Base-by-base conservation (phyloP, 441 rosid species). In the Capsella rubella region DNA sequence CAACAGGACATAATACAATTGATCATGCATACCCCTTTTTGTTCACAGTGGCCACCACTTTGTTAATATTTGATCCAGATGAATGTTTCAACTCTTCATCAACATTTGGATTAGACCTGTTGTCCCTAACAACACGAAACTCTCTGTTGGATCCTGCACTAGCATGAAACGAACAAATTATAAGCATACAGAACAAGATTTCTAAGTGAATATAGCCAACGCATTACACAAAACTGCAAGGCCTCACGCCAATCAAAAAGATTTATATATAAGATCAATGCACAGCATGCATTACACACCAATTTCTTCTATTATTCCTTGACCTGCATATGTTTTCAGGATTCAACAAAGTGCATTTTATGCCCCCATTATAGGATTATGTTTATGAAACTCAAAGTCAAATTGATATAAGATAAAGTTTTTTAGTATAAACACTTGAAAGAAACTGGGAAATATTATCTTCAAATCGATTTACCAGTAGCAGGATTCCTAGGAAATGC, bases 81-180 rank as follows among this genome's bases (percentile, higher is more conserved):
- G 82, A 75, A 78, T 87, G 83, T 64, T 84, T 83, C 47, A 40
- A 49, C 64, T 90, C 93, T 71, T 53, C 73, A 76, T 60, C 75
- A 54, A 74, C 65, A 78, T 78, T 83, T 25, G 66, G 79, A 62
- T 76, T 89, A 67, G 86, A 81, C 79, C 96, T 87, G 80, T 91
- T 91, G 83, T 94, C 96, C 69, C 88, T 85, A 69, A 91, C 92
- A 73, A 91, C 83, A 43, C 95, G 98, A 77, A 91, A 94, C 85
- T 87, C 90, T 82, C 84, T 84, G 79, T 35, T 89, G 54, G 81
- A 39, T 72, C 90, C 83, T 79, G 83, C 87, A 86, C 71, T 52
- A 67, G 67, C 64, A 81, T 64, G 40, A 47, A 77, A 71, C 39
- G 29, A 37, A 50, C 56, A 64, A 35, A 78, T 54, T 69, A 25